A percentile compares a stretch with the other conserved stretches of the same genome.
These are phyloP conservation scores for Citeromyces hawaiiensis DNA, from an alignment of 1,139 yeast species.

Conservation along the genomic window DNA sequence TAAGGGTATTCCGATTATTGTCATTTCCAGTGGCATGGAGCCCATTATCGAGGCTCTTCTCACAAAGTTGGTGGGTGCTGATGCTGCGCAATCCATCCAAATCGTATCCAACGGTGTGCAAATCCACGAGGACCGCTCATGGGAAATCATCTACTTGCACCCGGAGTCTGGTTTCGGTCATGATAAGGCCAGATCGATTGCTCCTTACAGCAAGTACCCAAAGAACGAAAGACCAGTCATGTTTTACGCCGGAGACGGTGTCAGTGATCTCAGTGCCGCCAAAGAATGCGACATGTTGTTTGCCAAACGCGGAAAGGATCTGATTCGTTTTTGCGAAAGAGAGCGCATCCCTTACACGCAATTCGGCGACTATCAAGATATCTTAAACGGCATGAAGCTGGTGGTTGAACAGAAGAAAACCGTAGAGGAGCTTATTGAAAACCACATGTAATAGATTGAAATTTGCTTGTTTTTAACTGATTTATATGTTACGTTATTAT, in stretches of 20 bases:
- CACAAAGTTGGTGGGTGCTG: conserved; percentile 59
- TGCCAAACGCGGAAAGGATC: conserved; percentile 87
- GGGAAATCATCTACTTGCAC: conserved; percentile 68
- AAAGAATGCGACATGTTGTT: conserved; percentile 85
- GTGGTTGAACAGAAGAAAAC: conserved; percentile 30
- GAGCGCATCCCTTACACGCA: conserved; percentile 78
- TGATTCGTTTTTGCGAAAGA: conserved; percentile 69
- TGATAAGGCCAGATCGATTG: conserved; percentile 75
- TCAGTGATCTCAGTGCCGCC: conserved; percentile 89
- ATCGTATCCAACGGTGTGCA: conserved; percentile 64
- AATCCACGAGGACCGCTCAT: conserved; percentile 33
- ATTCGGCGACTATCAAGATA: conserved; percentile 65
- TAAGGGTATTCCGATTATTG: conserved; percentile 57
- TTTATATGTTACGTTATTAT: background rate
- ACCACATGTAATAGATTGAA: conserved; percentile 6
- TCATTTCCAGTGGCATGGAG: conserved; percentile 81
- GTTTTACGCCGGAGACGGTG: conserved; percentile 96
- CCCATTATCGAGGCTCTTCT: conserved; percentile 78
- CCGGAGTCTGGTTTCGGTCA: conserved; percentile 89
- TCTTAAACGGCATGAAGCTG: conserved; percentile 38
- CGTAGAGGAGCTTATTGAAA: conserved; percentile 24
- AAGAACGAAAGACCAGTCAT: conserved; percentile 35
- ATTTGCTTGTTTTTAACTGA: background rate
- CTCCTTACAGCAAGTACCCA: conserved; percentile 5
- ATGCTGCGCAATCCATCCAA: conserved; percentile 59